Conservation (phyloP, 2,329 filamentous ascomycete species). For the Aspergillus pseudoglaucus region DNA sequence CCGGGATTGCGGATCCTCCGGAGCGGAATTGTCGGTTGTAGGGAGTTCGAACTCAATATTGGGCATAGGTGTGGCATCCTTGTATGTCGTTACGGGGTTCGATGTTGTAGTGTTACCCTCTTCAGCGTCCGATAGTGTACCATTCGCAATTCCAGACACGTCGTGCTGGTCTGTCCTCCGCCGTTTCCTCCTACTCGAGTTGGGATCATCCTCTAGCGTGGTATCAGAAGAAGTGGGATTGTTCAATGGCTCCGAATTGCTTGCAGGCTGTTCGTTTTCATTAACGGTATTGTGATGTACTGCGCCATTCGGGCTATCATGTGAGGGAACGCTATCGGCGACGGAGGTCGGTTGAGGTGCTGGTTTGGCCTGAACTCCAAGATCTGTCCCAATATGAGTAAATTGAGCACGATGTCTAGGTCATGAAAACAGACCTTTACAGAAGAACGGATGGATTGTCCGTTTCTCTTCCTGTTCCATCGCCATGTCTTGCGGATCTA, state of each 20-base stretch:
- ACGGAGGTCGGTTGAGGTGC: not conserved
- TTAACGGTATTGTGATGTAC: not conserved
- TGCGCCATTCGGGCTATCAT: not conserved
- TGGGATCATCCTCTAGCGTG: constrained; percentile 26
- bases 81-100: not conserved
- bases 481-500: constrained; percentile 21
- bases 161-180: constrained; percentile 23
- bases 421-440: constrained; percentile 26
- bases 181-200: constrained; percentile 29
- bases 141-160: constrained; percentile 1
- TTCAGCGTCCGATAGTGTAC: not conserved
- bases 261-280: not conserved
- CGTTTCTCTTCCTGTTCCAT: constrained; percentile 34
- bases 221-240: not conserved
- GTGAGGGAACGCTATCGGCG: not conserved
- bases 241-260: not conserved
- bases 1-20: not conserved
- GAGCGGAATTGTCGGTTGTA: not conserved
- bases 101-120: not conserved
- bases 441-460: constrained; percentile 37
- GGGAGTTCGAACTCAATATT: not conserved
- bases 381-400: constrained; percentile 5
- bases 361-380: constrained; percentile 2
- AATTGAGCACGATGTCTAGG: not conserved
- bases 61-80: not conserved